Evolutionary conservation across 768 basidiomycete genomes (phyloP), one percentile per base, ranked within the genome.

Genomic region (Crucibulum laeve): DNA sequence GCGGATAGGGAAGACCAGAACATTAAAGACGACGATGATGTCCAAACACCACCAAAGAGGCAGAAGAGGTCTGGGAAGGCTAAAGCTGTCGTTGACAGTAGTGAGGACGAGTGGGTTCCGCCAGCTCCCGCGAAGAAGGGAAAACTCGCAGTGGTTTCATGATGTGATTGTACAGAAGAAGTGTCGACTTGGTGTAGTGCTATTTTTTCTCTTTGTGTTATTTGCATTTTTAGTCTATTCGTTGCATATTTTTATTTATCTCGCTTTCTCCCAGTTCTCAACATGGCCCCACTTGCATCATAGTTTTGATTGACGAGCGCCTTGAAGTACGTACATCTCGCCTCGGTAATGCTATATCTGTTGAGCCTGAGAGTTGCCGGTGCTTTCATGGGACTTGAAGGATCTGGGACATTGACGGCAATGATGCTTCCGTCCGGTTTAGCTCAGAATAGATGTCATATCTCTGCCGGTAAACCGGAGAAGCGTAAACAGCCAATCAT

Each of bases 101-200:
- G 53, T 22, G 67, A 66, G 33, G 66, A 65, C 43, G 66, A 60
- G 34, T 57, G 58, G 55, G 62, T 53, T 25, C 56, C 56, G 30
- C 53, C 44, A 25, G 56, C 57, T 14, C 55, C 56, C 19, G 44
- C 50, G 47, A 48, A 41, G 35, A 51, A 52, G 38, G 42, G 52
- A 33, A 17, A 52, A 39, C 26, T 19, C 30, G 32, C 45, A 23
- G 47, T 36, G 38, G 44, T 51, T 36, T 53, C 40, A 37, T 49
- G 38, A 50, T 25, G 17, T 19, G 32, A 7, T 38, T 43, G 51
- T 37, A 21, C 10, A 36, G 24, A 39, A 19, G 19, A 42, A 26
- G 17, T 40, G 39, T 37, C 46, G 40, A 42, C 49, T 43, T 46
- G 46, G 49, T 52, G 48, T 28, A 53, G 45, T 55, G 52, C 47